Evolutionary conservation across 371 early-diverging fungal genomes (phyloP).

Genomic region (Sporodiniella umbellata): DNA sequence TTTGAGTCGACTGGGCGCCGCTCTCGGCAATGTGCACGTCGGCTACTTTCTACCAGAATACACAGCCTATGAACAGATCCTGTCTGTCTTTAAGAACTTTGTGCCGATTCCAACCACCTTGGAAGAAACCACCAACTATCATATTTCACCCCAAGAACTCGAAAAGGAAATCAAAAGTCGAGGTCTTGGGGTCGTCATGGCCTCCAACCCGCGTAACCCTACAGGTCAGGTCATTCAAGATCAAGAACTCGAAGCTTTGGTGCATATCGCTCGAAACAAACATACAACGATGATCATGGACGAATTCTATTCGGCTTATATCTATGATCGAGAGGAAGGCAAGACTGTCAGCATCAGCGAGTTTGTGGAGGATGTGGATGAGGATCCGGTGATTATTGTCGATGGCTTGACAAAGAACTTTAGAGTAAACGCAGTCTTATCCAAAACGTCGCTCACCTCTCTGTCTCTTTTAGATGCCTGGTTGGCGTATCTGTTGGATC

Average conservation of each 20-base stretch:
- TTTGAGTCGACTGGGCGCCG: constrained; percentile 47
- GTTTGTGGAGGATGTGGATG: constrained; percentile 44
- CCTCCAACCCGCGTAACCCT: constrained; percentile 54
- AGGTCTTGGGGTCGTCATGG: constrained; percentile 47
- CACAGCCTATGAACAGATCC: constrained; percentile 48
- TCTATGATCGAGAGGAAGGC: constrained; percentile 40
- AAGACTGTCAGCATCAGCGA: constrained; percentile 35
- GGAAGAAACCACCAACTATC: constrained; percentile 36
- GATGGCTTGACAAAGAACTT: constrained; percentile 48
- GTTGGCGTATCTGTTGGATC: constrained; percentile 57
- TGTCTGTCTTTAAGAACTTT: constrained; percentile 48
- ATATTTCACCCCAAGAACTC: constrained; percentile 36
- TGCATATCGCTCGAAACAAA: constrained; percentile 31
- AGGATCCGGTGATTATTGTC: constrained; percentile 45
- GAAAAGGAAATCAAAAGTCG: constrained; percentile 40
- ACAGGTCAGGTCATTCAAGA: constrained; percentile 50
- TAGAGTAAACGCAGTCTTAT: constrained; percentile 16
- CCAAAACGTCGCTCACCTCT: too few species aligned
- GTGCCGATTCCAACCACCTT: constrained; percentile 52
- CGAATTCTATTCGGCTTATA: constrained; percentile 52
- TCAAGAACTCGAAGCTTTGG: constrained; percentile 33
- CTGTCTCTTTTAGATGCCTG: constrained; percentile 34
- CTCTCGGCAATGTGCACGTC: constrained; percentile 47
- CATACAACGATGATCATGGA: constrained; percentile 48
- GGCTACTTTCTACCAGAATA: constrained; percentile 57